Conservation (phyloP, 2,329 filamentous ascomycete genomes). For the Colletotrichum gigasporum region DNA sequence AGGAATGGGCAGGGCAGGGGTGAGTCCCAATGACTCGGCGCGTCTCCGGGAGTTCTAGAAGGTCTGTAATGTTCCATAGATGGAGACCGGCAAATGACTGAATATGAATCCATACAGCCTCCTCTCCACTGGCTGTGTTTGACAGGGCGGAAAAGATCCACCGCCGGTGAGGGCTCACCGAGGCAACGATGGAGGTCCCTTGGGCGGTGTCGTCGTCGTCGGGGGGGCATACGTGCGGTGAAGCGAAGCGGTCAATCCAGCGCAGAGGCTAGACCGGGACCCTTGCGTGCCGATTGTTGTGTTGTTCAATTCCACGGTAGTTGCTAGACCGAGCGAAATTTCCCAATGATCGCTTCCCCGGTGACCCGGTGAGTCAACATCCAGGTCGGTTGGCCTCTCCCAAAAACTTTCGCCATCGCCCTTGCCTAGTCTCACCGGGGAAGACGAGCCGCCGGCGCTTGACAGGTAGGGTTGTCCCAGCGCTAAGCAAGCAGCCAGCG, state of each 20-base stretch:
- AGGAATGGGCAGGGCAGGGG: background rate
- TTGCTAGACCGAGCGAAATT: conserved; percentile 17
- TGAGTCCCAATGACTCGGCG: conserved; percentile 16
- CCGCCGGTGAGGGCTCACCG: conserved; percentile 26
- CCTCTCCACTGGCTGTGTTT: conserved; percentile 7
- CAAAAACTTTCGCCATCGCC: background rate
- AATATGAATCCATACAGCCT: background rate
- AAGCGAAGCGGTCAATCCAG: background rate
- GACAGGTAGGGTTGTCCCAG: background rate
- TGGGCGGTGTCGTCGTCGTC: background rate
- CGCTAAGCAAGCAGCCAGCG: background rate
- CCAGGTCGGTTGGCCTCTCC: background rate
- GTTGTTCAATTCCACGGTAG: conserved; percentile 13
- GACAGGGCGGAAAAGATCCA: conserved; percentile 11
- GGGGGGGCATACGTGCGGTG: background rate
- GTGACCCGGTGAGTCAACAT: conserved; percentile 25
- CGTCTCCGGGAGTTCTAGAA: conserved; percentile 22
- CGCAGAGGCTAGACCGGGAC: background rate
- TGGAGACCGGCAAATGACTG: conserved; percentile 20
- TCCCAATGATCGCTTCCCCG: conserved; percentile 5
- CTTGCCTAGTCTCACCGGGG: conserved; percentile 15
- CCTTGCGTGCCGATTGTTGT: background rate
- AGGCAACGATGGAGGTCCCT: background rate
- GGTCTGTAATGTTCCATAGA: conserved; percentile 15
- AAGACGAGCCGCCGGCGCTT: conserved; percentile 17